Evolutionary conservation across 1,139 yeast genomes (phyloP), one percentile per base, ranked within the genome.

Genomic region (Candida buenavistaensis): DNA sequence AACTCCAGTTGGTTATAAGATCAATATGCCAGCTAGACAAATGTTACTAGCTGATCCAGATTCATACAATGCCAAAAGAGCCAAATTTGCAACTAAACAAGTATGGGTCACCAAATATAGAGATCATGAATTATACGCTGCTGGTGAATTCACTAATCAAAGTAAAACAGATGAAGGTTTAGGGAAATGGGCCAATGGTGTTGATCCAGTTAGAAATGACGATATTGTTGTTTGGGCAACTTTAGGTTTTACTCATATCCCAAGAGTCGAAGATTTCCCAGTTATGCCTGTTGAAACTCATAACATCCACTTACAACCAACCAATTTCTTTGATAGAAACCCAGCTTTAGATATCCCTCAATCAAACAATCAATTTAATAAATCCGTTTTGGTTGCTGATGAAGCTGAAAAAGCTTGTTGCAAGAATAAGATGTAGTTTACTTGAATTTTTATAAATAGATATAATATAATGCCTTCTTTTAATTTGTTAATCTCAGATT

Each of bases 211-310:
- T 32, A 82, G 95, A 72, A 77, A 87, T 59, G 83, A 82, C 14
- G 94, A 87, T 51, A 60, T 82, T 45, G 94, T 87, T 38, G 80
- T 87, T 38, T 87, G 95, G 95, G 88, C 89, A 50, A 85, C 95
- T 32, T 62, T 87, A 57, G 94, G 90, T 20, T 76, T 87, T 66
- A 87, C 95, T 16, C 96, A 87, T 58, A 78, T 86, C 53, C 95
- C 95, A 49, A 77, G 90, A 54, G 83, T 83, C 23, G 96, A 87
- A 66, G 95, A 87, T 62, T 87, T 85, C 84, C 32, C 95, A 36
- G 94, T 87, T 43, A 87, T 87, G 96, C 94, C 95, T 28, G 85
- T 81, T 39, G 95, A 87, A 66, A 78, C 78, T 49, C 75, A 70
- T 52, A 82, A 75, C 55, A 80, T 86, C 48, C 74, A 78, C 43